Evolutionary conservation across 176 grass and related monocot genomes (phyloP).

Genomic region (barley (Hordeum vulgare)): DNA sequence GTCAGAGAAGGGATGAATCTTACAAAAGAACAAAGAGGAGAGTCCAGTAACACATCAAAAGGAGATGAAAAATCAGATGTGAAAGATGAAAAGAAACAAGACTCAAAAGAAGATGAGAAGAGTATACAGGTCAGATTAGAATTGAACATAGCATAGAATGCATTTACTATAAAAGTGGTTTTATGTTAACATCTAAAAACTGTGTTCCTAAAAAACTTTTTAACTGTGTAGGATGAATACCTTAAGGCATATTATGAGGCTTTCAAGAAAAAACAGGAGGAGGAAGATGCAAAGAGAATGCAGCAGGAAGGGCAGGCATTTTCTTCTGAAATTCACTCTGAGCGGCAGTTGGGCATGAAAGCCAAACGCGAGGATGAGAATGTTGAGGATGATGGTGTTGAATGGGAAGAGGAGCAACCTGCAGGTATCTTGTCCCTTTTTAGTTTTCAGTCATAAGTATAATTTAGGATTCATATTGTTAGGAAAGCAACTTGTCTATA

Average conservation of each 20-base stretch:
- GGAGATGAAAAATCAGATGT: constrained; percentile 26
- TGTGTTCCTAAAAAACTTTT: neutral
- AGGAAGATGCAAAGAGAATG: constrained; percentile 40
- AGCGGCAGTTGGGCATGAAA: constrained; percentile 77
- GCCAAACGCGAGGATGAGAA: constrained; percentile 59
- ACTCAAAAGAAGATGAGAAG: constrained; percentile 63
- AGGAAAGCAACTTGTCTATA: too few relatives aligned
- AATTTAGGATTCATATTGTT: neutral
- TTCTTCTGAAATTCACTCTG: constrained; percentile 31
- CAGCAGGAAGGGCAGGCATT: constrained; percentile 38
- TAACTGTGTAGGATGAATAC: constrained; percentile 68
- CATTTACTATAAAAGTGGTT: constrained; percentile 1
- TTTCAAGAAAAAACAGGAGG: constrained; percentile 49
- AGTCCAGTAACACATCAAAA: constrained; percentile 30
- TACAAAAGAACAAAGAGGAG: constrained; percentile 94
- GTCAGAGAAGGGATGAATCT: constrained; percentile 95
- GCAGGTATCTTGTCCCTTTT: constrained; percentile 36
- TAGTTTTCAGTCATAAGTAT: neutral
- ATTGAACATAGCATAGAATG: constrained; percentile 9
- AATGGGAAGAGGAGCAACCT: constrained; percentile 70
- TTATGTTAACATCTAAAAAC: neutral
- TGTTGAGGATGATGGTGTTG: constrained; percentile 54
- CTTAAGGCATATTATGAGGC: constrained; percentile 87
- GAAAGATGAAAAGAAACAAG: constrained; percentile 68
- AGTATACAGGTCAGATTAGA: constrained; percentile 50